A percentile compares a stretch with the other conserved stretches of the same genome.
Evolutionary conservation across 306 rosid genomes (phyloP).

Genomic region (Clitoria ternatea): DNA sequence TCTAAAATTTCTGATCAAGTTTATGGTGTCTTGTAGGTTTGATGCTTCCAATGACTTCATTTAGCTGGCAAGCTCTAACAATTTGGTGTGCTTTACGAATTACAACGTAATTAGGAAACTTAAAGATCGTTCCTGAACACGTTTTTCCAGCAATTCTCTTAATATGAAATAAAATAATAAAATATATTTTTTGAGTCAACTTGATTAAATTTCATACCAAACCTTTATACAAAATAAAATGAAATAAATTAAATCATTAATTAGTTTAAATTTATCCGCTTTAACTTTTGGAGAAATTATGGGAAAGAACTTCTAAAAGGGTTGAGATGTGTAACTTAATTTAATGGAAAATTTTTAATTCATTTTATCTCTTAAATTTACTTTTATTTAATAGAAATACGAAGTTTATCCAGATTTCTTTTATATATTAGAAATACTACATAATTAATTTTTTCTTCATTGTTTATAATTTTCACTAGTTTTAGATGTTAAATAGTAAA

Average conservation of each 20-base stretch:
- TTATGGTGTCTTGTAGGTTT: neutral
- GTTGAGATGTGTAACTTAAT: neutral
- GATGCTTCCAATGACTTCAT: neutral
- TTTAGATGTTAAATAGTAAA: no score
- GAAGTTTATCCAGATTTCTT: neutral
- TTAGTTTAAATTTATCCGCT: neutral
- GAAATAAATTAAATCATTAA: neutral
- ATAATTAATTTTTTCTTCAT: no score
- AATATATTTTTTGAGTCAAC: neutral
- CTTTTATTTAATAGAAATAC: neutral
- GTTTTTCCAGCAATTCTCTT: neutral
- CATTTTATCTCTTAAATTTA: neutral
- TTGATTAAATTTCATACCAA: neutral
- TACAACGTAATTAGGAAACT: neutral
- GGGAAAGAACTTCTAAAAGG: neutral
- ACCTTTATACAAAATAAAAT: neutral
- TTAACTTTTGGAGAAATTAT: neutral
- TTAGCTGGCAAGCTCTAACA: neutral
- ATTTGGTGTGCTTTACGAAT: neutral
- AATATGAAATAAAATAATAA: neutral
- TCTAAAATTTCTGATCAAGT: constrained; percentile 8
- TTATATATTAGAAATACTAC: neutral
- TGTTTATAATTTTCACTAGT: no score
- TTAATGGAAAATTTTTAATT: neutral
- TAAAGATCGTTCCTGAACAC: neutral